Conservation (phyloP, 2,329 filamentous ascomycete species). For the Mariannaea sp. region DNA sequence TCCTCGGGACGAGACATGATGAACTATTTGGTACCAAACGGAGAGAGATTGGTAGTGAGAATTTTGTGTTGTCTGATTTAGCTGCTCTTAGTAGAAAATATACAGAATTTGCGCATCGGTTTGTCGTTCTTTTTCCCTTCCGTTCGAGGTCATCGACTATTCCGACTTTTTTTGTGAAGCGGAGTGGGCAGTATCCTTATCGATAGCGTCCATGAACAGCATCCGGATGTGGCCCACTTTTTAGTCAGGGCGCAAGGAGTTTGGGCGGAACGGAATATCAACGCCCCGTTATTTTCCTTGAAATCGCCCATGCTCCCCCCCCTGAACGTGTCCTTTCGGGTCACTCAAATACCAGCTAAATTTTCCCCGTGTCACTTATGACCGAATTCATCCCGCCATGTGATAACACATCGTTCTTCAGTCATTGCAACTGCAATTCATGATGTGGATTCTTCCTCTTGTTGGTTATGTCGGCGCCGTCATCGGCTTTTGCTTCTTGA, state of each 20-base stretch:
- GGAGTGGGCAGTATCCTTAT: constrained; percentile 33
- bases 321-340: constrained; percentile 33
- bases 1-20: constrained; percentile 98
- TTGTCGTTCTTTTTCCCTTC: constrained; percentile 14
- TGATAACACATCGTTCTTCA: constrained; percentile 24
- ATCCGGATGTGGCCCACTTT: not conserved
- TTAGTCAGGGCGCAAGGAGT: too few relatives aligned
- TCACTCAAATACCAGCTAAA: constrained; percentile 17
- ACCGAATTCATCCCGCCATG: constrained; percentile 29
- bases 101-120: not conserved
- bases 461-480: constrained; percentile 87
- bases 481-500: constrained; percentile 91
- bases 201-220: constrained; percentile 29
- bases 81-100: too few relatives aligned
- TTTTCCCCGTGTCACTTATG: constrained; percentile 15
- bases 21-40: constrained; percentile 17
- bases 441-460: constrained; percentile 94
- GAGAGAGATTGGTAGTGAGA: not conserved
- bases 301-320: constrained; percentile 22
- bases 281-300: not conserved
- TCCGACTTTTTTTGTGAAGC: constrained; percentile 36
- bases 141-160: constrained; percentile 22
- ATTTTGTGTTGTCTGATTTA: not conserved
- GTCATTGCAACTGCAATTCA: constrained; percentile 37
- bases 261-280: constrained; percentile 14